Base-by-base conservation (phyloP, 176 grass and related monocot species). In the Zoysia pacifica region DNA sequence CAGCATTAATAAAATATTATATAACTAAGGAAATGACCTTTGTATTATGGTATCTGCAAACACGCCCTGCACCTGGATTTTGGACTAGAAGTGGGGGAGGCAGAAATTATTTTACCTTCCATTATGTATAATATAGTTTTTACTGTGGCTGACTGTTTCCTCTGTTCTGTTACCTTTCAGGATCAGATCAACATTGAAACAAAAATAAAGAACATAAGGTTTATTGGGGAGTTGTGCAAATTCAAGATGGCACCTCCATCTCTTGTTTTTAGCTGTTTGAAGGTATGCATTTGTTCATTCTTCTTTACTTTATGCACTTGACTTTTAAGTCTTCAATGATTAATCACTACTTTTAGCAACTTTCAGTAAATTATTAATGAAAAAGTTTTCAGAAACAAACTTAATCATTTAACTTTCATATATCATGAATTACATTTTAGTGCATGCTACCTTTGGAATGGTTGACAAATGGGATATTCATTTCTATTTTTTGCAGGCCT, bases 101-200 rank as follows among this genome's bases (percentile, higher is more conserved):
- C 13, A 16, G 43, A 44, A 43, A 36, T 84, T 77, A 2, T 76
- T 83, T 67, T 61, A 18, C 10, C 13, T 62, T 53, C 36, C 19
- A 69, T 60, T 68, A 79, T 36, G 6, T 60, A 50, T 75, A 67
- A 47, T 91, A 44, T 74, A 7, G 0, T 15, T 54, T 14, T 80
- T 70, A 41, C 40, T 43, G 50, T 77, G 15, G 72, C 85, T 93
- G 68, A 77, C 78, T 77, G 73, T 70, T 85, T 74, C 68, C 73
- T 62, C 19, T 83, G n/a, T 79, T 73, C n/a, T 89, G 19, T 81
- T 92, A 63, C 42, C 72, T 52, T 92, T 86, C 90, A 99, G 96
- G 96, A 99, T 87, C 96, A 99, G 69, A 99, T 92, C 67, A 99
- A 99, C 60, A 99, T 99, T 61, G 96, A 99, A 79, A 99, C 96